Conservation (phyloP, 2,329 filamentous ascomycete genomes). For the Colletotrichum cuscutae region DNA sequence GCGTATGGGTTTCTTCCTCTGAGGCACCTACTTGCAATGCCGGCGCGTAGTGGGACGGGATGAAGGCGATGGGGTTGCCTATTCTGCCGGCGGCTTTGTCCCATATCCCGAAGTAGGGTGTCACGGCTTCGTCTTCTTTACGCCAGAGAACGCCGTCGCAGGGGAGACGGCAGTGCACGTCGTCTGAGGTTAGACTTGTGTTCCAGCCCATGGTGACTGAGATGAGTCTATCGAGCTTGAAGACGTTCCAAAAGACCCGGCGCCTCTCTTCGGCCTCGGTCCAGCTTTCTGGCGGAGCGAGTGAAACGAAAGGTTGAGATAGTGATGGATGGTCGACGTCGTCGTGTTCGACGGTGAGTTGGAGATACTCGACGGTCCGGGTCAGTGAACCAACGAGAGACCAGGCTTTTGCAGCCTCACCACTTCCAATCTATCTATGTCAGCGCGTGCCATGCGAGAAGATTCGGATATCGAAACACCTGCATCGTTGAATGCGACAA, state of each 20-base stretch:
- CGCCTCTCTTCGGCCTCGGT: slow-evolving; percentile 45
- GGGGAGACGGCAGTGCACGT: slow-evolving; percentile 43
- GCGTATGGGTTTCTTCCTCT: slow-evolving; percentile 27
- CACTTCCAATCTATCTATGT: slow-evolving; percentile 35
- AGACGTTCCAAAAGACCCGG: slow-evolving; percentile 47
- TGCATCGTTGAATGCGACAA: slow-evolving; percentile 51
- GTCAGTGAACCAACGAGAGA: slow-evolving; percentile 35
- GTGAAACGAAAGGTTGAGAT: slow-evolving; percentile 40
- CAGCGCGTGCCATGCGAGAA: background rate
- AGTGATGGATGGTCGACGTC: slow-evolving; percentile 9
- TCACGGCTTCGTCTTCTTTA: slow-evolving; percentile 48
- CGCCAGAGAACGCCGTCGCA: slow-evolving; percentile 55
- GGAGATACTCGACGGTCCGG: slow-evolving; percentile 36
- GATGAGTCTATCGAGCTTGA: slow-evolving; percentile 43
- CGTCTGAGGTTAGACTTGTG: slow-evolving; percentile 45
- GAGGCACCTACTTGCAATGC: slow-evolving; percentile 14
- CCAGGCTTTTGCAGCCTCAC: slow-evolving; percentile 36
- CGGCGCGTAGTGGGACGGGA: slow-evolving; percentile 44
- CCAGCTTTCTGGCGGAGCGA: slow-evolving; percentile 43
- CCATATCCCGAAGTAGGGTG: slow-evolving; percentile 58
- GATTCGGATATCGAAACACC: background rate
- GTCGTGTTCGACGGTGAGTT: slow-evolving; percentile 31
- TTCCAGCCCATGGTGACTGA: slow-evolving; percentile 44
- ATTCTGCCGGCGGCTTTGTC: slow-evolving; percentile 51
- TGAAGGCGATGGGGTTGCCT: slow-evolving; percentile 51